These are phyloP conservation scores for Penicillium silybi DNA, from an alignment of 495 filamentous ascomycete genomes.

Conservation along the genomic window DNA sequence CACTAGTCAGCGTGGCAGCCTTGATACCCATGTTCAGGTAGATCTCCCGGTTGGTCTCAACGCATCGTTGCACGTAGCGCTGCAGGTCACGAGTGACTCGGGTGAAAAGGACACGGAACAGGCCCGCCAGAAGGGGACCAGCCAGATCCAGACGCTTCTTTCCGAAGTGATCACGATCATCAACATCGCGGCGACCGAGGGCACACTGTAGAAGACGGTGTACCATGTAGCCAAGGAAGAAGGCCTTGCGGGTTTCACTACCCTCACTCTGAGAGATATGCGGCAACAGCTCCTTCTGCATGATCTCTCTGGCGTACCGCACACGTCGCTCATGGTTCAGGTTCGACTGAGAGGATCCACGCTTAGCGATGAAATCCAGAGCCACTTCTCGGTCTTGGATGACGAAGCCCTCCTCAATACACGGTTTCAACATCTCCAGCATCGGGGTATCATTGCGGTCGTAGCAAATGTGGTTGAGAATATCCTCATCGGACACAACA, in stretches of 20 bases:
- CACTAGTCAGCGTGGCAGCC: slow-evolving; percentile 84
- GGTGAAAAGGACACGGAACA: slow-evolving; percentile 85
- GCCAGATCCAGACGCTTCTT: slow-evolving; percentile 97
- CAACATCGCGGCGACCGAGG: slow-evolving; percentile 83
- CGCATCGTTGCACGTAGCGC: slow-evolving; percentile 82
- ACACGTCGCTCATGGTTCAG: slow-evolving; percentile 83
- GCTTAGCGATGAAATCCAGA: slow-evolving; percentile 91
- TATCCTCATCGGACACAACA: slow-evolving; percentile 96
- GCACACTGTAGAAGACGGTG: slow-evolving; percentile 89
- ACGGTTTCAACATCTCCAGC: slow-evolving; percentile 95
- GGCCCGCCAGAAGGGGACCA: slow-evolving; percentile 84
- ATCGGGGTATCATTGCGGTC: slow-evolving; percentile 92
- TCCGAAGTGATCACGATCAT: slow-evolving; percentile 98
- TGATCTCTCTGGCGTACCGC: slow-evolving; percentile 82
- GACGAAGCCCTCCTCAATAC: slow-evolving; percentile 91
- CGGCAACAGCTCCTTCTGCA: slow-evolving; percentile 94
- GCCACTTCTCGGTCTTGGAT: slow-evolving; percentile 97
- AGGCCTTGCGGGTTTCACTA: slow-evolving; percentile 95
- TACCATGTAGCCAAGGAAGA: slow-evolving; percentile 99
- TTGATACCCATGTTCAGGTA: slow-evolving; percentile 87
- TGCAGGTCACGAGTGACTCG: slow-evolving; percentile 86
- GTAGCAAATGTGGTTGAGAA: slow-evolving; percentile 95
- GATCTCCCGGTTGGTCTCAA: slow-evolving; percentile 84
- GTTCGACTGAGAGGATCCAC: slow-evolving; percentile 65
- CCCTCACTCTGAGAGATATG: slow-evolving; percentile 95